Percentiles rank a stretch among this genome's conserved stretches.
These are phyloP conservation scores for Patellaria atrata DNA, from an alignment of 495 filamentous ascomycete genomes.

Conservation along the genomic window DNA sequence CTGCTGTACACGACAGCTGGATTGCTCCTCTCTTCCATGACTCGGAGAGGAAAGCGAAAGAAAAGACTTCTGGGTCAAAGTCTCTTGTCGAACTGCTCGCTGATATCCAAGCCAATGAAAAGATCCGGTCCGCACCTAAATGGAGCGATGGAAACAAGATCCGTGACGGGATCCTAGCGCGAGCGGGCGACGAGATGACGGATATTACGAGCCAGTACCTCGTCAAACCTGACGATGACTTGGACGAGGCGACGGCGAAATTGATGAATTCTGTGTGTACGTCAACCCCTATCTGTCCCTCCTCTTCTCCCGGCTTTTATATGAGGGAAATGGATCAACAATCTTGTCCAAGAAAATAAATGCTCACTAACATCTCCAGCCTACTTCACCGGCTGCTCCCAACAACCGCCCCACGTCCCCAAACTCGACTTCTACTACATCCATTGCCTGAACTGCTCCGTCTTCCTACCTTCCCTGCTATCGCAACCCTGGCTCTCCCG, in stretches of 20 bases:
- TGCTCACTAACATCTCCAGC: slow-evolving; percentile 19
- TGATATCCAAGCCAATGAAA: slow-evolving; percentile 39
- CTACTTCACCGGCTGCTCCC: slow-evolving; percentile 48
- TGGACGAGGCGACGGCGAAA: slow-evolving; percentile 57
- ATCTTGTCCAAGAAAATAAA: not conserved
- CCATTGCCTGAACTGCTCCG: slow-evolving; percentile 46
- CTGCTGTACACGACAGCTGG: slow-evolving; percentile 45
- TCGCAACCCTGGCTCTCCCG: slow-evolving; percentile 25
- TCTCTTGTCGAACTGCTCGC: slow-evolving; percentile 43
- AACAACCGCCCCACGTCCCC: slow-evolving; percentile 44
- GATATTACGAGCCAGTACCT: slow-evolving; percentile 42
- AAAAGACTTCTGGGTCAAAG: slow-evolving; percentile 27
- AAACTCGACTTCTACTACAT: slow-evolving; percentile 79
- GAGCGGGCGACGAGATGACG: slow-evolving; percentile 50
- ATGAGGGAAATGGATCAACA: not conserved
- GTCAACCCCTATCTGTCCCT: slow-evolving; percentile 15
- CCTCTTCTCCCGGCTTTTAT: not conserved
- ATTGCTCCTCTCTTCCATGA: slow-evolving; percentile 35
- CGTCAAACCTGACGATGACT: slow-evolving; percentile 42
- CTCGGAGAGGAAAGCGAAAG: slow-evolving; percentile 37
- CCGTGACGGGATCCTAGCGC: slow-evolving; percentile 46
- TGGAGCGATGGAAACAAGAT: slow-evolving; percentile 48
- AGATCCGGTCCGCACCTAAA: slow-evolving; percentile 35
- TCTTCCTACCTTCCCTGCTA: slow-evolving; percentile 47
- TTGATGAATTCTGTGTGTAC: slow-evolving; percentile 53